Conservation (phyloP, 768 basidiomycete species). For the Auricularia sp. region DNA sequence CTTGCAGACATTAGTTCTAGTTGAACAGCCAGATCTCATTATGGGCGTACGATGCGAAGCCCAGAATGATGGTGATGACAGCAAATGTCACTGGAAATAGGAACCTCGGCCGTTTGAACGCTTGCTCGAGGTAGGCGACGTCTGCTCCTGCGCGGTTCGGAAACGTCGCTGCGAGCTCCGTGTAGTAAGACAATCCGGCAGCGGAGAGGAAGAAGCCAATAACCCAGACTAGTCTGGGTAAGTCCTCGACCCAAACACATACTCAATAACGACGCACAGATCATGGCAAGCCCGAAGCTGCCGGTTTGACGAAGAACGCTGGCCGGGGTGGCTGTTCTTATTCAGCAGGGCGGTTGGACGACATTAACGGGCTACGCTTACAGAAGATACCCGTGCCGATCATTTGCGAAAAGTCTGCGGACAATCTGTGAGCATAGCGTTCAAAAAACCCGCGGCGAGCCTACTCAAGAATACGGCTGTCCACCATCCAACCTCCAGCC, state of each 20-base stretch:
- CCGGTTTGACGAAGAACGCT: not conserved
- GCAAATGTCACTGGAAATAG: not conserved
- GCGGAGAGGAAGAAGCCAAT: not conserved
- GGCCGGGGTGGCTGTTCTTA: not conserved
- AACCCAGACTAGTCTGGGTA: not conserved
- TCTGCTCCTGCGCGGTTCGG: not conserved
- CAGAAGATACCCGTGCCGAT: not conserved
- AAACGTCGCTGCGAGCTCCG: not conserved
- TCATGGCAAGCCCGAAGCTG: not conserved
- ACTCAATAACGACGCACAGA: not conserved
- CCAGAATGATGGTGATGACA: not conserved
- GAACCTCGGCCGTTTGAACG: not conserved
- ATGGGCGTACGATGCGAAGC: not conserved
- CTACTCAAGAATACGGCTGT: not conserved
- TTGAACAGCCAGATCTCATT: too few relatives aligned
- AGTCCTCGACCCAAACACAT: too few relatives aligned
- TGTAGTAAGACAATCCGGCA: not conserved
- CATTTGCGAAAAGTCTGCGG: not conserved
- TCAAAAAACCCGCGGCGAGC: not conserved
- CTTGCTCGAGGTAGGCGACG: not conserved
- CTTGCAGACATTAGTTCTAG: not conserved
- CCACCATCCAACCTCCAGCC: not conserved
- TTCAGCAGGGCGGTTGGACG: not conserved
- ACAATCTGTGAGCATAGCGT: not conserved
- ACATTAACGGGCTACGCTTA: not conserved